Base-by-base conservation (phyloP, 345 rosid genomes). In the Punica granatum region DNA sequence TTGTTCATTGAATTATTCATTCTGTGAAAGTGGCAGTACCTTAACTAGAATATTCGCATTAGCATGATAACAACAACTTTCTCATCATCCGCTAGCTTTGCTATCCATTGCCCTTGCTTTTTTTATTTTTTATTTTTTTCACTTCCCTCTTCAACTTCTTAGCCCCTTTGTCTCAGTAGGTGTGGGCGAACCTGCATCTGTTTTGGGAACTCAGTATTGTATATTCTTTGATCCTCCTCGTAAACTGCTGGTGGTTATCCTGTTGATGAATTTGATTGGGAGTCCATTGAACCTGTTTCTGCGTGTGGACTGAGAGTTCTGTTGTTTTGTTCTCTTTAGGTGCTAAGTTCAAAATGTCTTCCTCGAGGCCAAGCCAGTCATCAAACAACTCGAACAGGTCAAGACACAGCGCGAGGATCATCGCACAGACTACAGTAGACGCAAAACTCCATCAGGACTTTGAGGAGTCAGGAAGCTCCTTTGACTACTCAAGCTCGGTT, bases 371-470 rank as follows among this genome's bases (percentile, higher is more conserved):
- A 25, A 79, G 80, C 71, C 94, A 86, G 23, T 82, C 96, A 32
- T 83, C 96, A 56, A 83, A 68, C 85, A 85, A 74, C 73, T 80
- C 96, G 0, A 86, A 78, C 62, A 84, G 88, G 69, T 85, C 98
- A 65, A 87, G 92, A 66, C 86, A 89, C 80, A 81, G 94, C 71
- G 88, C 89, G 33, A 81, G 96, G 79, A 78, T 90, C 70, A 84
- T 92, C 69, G 96, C 98, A 46, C 98, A 93, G 76, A 93, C 98
- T 63, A 82, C 90, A 44, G 87, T 86, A 44, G 98, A 93, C 77
- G 98, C 98, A 4, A 90, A 86, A 75, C 87, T 93, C 71, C 94
- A 93, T 69, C 96, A 93, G 21, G 86, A 93, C 66, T 93, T 85
- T 70, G 97, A 93, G 75, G 90, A 83, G 66, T 90, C 98, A 4